Evolutionary conservation across 2,329 filamentous ascomycete species (phyloP).

Genomic region (Microsporum audouinii): DNA sequence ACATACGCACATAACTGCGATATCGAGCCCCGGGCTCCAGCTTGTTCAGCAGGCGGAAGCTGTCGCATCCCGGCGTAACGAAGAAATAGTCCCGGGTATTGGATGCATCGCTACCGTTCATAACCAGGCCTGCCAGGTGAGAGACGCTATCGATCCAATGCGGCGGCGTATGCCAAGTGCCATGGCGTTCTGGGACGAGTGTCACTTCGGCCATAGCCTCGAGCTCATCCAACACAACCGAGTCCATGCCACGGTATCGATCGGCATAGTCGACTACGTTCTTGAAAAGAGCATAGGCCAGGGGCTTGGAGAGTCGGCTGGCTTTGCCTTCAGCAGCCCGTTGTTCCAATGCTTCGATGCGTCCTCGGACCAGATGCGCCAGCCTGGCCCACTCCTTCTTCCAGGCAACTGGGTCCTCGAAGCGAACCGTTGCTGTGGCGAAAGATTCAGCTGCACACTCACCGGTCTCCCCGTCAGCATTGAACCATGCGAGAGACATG

Average conservation of each 20-base stretch:
- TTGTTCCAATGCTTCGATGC: slow-evolving; percentile 18
- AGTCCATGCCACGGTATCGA: slow-evolving; percentile 27
- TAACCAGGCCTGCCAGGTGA: slow-evolving; percentile 29
- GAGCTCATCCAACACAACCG: slow-evolving; percentile 28
- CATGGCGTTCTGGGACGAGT: slow-evolving; percentile 15
- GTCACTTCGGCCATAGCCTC: slow-evolving; percentile 28
- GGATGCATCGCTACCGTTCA: slow-evolving; percentile 25
- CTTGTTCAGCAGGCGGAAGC: slow-evolving; percentile 17
- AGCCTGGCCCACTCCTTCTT: slow-evolving; percentile 18
- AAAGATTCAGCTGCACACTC: slow-evolving; percentile 2
- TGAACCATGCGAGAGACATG: neutral
- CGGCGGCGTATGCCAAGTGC: slow-evolving; percentile 19
- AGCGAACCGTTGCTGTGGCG: slow-evolving; percentile 3
- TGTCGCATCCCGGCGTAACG: slow-evolving; percentile 27
- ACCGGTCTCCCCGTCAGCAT: neutral
- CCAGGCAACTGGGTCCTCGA: slow-evolving; percentile 14
- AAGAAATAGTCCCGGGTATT: slow-evolving; percentile 22
- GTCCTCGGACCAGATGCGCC: neutral
- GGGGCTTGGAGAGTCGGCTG: slow-evolving; percentile 23
- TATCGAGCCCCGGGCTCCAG: neutral
- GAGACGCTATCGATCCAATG: slow-evolving; percentile 26
- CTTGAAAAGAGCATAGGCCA: slow-evolving; percentile 30
- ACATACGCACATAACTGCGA: slow-evolving; percentile 5
- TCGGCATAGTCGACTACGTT: slow-evolving; percentile 26
- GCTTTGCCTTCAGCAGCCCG: slow-evolving; percentile 19